These are phyloP conservation scores for Coemansia sp. DNA, from an alignment of 371 early-diverging fungal species.

Conservation along the genomic window DNA sequence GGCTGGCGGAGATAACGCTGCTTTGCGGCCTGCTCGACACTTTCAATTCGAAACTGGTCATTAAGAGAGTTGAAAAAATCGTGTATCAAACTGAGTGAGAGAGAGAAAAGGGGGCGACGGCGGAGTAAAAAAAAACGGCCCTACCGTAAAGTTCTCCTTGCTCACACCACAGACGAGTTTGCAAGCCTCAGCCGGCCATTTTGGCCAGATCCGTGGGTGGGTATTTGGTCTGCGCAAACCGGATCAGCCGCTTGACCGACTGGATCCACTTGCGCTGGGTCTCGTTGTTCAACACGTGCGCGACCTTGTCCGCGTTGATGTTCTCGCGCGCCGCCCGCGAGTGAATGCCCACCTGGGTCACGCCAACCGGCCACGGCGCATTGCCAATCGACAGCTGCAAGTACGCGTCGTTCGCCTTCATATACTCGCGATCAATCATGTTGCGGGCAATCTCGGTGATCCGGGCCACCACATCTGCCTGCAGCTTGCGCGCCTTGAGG, in stretches of 20 bases:
- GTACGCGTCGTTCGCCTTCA: constrained; percentile 92
- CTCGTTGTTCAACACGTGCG: constrained; percentile 98
- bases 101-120: no score
- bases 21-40: no score
- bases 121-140: no score
- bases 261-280: constrained; percentile 97
- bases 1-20: no score
- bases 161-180: not conserved
- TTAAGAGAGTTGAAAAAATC: no score
- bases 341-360: constrained; percentile 76
- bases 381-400: constrained; percentile 94
- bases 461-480: constrained; percentile 81
- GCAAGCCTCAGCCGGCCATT: constrained; percentile 27
- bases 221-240: constrained; percentile 89
- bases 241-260: constrained; percentile 94
- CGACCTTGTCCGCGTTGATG: constrained; percentile 91
- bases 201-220: constrained; percentile 78
- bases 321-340: constrained; percentile 96
- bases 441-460: constrained; percentile 84
- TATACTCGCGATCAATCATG: constrained; percentile 85
- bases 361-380: constrained; percentile 98
- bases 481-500: constrained; percentile 72
- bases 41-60: no score
- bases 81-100: no score
- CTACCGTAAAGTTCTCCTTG: not conserved